Conservation (phyloP, 1,284 basidiomycete species). For the Apiotrichum siamense region DNA sequence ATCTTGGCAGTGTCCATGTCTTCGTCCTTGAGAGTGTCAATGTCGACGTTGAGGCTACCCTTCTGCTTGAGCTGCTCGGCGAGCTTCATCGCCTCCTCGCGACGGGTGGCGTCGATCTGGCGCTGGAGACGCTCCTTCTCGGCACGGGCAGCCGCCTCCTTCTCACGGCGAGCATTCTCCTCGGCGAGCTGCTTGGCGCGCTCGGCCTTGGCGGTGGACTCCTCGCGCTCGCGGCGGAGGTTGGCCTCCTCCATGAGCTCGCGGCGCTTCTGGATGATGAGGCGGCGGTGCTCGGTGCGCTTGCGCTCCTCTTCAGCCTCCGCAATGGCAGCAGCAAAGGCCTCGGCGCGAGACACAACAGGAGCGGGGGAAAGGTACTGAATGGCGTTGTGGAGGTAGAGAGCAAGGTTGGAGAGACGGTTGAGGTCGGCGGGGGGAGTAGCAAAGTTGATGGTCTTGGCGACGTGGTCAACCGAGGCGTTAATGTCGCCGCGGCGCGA, state of each 20-base stretch:
- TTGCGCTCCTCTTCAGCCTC: slow-evolving; percentile 62
- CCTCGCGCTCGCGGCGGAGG: slow-evolving; percentile 84
- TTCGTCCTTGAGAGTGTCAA: slow-evolving; percentile 73
- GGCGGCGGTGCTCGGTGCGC: slow-evolving; percentile 65
- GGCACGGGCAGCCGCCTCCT: slow-evolving; percentile 65
- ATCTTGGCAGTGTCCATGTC: slow-evolving; percentile 81
- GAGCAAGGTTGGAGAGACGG: slow-evolving; percentile 69
- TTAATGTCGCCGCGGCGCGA: slow-evolving; percentile 81
- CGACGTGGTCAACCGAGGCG: slow-evolving; percentile 84
- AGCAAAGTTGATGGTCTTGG: slow-evolving; percentile 73
- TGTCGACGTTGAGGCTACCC: slow-evolving; percentile 76
- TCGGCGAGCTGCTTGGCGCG: slow-evolving; percentile 63
- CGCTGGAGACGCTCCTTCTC: slow-evolving; percentile 72
- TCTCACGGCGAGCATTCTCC: slow-evolving; percentile 60
- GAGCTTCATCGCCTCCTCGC: slow-evolving; percentile 83
- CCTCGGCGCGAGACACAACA: slow-evolving; percentile 39
- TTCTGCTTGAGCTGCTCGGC: slow-evolving; percentile 79
- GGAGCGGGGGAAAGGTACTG: slow-evolving; percentile 49
- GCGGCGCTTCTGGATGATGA: slow-evolving; percentile 77
- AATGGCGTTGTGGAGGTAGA: slow-evolving; percentile 66
- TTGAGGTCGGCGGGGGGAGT: slow-evolving; percentile 35
- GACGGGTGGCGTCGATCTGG: slow-evolving; percentile 75
- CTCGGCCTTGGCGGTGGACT: slow-evolving; percentile 75
- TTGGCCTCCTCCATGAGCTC: slow-evolving; percentile 82
- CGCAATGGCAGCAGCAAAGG: slow-evolving; percentile 47